A percentile compares a stretch with the other conserved stretches of the same genome.
Evolutionary conservation across 2,329 filamentous ascomycete species (phyloP).

Genomic region (Hypoxylon sp.): DNA sequence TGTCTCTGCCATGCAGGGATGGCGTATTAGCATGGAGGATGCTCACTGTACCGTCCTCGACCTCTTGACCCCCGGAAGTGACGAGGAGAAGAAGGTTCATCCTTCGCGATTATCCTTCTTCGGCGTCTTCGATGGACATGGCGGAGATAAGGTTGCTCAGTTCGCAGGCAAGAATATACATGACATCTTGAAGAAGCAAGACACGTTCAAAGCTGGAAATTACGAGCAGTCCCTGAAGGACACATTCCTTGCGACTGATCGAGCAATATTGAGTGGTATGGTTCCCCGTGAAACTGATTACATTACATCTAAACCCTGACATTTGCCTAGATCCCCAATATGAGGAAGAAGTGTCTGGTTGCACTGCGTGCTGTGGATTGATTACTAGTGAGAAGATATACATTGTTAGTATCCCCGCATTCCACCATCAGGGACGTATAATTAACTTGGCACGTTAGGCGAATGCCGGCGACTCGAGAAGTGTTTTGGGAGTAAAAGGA

Average conservation of each 20-base stretch:
- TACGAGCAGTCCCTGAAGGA: constrained; percentile 97
- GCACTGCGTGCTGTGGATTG: constrained; percentile 92
- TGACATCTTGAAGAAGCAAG: constrained; percentile 94
- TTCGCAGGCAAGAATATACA: constrained; percentile 95
- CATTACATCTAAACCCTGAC: constrained; percentile 38
- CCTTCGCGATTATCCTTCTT: constrained; percentile 91
- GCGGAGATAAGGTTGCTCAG: constrained; percentile 94
- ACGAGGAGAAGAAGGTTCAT: constrained; percentile 74
- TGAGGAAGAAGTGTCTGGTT: constrained; percentile 97
- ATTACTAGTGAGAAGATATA: constrained; percentile 94
- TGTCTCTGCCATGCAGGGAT: constrained; percentile 99
- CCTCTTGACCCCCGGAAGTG: constrained; percentile 72
- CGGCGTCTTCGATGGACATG: constrained; percentile 97
- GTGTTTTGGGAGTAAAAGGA: constrained; percentile 95
- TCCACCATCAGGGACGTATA: constrained; percentile 22
- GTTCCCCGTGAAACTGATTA: constrained; percentile 14
- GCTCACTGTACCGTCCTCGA: constrained; percentile 92
- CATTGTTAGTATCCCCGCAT: constrained; percentile 77
- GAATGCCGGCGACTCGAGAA: constrained; percentile 96
- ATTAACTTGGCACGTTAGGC: constrained; percentile 71
- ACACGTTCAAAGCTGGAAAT: constrained; percentile 90
- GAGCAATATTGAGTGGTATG: constrained; percentile 94
- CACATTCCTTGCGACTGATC: constrained; percentile 94
- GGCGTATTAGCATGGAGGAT: constrained; percentile 99
- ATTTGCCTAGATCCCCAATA: constrained; percentile 85